Base-by-base conservation (phyloP, 2,329 filamentous ascomycete genomes). In the Aureobasidium pullulans region DNA sequence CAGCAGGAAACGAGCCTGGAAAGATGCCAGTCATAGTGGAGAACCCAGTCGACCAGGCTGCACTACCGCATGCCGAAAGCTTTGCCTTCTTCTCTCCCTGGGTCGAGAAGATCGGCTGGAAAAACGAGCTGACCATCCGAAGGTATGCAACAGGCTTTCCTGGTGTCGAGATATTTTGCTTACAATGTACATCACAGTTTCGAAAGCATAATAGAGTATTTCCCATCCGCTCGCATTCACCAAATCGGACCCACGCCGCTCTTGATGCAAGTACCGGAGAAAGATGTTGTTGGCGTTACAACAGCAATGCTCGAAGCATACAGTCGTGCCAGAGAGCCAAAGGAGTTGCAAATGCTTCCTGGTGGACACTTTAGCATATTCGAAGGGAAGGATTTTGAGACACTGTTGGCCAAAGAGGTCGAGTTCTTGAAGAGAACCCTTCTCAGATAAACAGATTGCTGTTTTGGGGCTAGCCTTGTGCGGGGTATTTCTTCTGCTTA, bases 321-420 rank as follows among this genome's bases (percentile, higher is more conserved):
- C 60, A 62, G 64, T n/a, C 65, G 67, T 6, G 75, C 73, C 1
- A 59, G 63, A 32, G 73, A 76, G 63, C 73, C 73, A 16, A 77
- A 77, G 63, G 64, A 73, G 58, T 64, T 77, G 49, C 64, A 70
- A 11, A 63, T 73, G 19, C 54, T 76, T 28, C 65, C 68, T 8
- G 69, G 71, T n/a, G 73, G 71, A 3, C 75, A 76, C 66, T 76
- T 76, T 63, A 73, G 74, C 60, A 67, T 61, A 10, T 76, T 74
- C 42, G 57, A 48, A 4, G 66, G 66, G 11, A 16, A 43, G 4
- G 62, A 63, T 57, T 66, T 70, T 50, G 72, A 72, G 60, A 63
- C 64, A 36, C 72, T 72, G 59, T 64, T 70, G 46, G 62, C 58
- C 7, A 63, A 53, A 15, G 71, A 75, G 64, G 62, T 66, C 13